Evolutionary conservation across 2,329 filamentous ascomycete genomes (phyloP).

Genomic region (Epichloe festucae): DNA sequence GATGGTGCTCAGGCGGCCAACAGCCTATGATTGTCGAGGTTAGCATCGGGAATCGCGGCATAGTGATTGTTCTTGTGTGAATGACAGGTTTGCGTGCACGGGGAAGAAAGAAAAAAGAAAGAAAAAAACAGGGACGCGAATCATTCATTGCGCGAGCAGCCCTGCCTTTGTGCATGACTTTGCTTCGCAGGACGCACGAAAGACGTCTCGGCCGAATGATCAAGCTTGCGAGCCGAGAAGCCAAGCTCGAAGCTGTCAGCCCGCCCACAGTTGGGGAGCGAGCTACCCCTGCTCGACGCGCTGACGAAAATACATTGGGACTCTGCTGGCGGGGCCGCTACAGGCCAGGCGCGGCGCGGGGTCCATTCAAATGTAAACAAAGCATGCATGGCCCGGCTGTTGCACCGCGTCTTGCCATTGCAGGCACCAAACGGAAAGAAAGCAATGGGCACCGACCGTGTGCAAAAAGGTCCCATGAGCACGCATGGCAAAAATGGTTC

Average conservation of each 20-base stretch:
- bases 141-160: background rate
- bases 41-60: background rate
- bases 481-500: background rate
- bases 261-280: no score
- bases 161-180: background rate
- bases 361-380: constrained; percentile 12
- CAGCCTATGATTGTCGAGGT: constrained; percentile 34
- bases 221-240: background rate
- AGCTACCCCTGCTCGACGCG: background rate
- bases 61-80: background rate
- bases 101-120: background rate
- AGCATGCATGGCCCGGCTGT: constrained; percentile 3
- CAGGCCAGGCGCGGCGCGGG: constrained; percentile 7
- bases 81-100: background rate
- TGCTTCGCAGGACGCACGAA: background rate
- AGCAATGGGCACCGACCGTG: background rate
- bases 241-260: background rate
- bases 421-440: background rate
- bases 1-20: constrained; percentile 57
- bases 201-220: background rate
- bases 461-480: background rate
- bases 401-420: background rate
- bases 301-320: background rate
- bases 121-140: background rate
- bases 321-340: background rate